Percentiles rank a stretch among this genome's conserved stretches.
phyloP scores from a whole-genome alignment of 2,329 filamentous ascomycete species.

The Ophiocordyceps robertsii region DNA sequence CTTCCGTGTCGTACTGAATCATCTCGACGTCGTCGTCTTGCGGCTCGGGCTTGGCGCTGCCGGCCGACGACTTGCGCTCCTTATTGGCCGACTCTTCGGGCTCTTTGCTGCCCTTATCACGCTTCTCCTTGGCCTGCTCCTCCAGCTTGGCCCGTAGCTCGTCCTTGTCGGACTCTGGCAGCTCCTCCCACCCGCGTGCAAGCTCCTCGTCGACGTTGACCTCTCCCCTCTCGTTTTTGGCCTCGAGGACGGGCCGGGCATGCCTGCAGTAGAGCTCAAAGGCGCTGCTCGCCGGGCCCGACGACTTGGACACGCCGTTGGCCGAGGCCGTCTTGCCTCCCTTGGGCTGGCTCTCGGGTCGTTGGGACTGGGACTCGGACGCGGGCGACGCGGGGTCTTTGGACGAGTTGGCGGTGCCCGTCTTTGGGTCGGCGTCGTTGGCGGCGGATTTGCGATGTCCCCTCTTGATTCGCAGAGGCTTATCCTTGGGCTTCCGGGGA shows the following conservation, averaged over 20 bases:
- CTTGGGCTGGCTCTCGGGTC: slow-evolving; percentile 16
- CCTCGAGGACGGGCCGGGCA: slow-evolving; percentile 27
- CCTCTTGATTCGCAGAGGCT: slow-evolving; percentile 62
- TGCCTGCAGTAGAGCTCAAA: slow-evolving; percentile 44
- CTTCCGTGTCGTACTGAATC: slow-evolving; percentile 31
- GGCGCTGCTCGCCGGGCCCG: slow-evolving; percentile 31
- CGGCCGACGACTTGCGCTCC: slow-evolving; percentile 3
- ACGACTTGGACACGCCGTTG: slow-evolving; percentile 27
- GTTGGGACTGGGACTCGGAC: slow-evolving; percentile 32
- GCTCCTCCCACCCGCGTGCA: slow-evolving; percentile 38
- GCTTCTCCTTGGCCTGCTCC: slow-evolving; percentile 10
- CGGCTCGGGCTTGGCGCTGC: slow-evolving; percentile 15
- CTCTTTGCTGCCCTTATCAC: slow-evolving; percentile 9
- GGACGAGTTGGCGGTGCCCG: slow-evolving; percentile 24
- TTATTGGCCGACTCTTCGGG: slow-evolving; percentile 9
- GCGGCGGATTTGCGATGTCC: slow-evolving; percentile 51
- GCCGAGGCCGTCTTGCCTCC: slow-evolving; percentile 7
- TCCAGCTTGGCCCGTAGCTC: slow-evolving; percentile 28
- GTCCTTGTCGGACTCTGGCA: slow-evolving; percentile 34
- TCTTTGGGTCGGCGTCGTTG: slow-evolving; percentile 28
- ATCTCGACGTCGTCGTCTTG: slow-evolving; percentile 38
- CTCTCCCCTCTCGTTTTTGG: slow-evolving; percentile 27
- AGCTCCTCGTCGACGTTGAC: slow-evolving; percentile 40
- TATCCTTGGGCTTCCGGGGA: slow-evolving; percentile 55
- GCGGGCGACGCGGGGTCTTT: slow-evolving; percentile 33